These are phyloP conservation scores for Kwoniella dejecticola DNA, from an alignment of 768 basidiomycete species.

Conservation along the genomic window DNA sequence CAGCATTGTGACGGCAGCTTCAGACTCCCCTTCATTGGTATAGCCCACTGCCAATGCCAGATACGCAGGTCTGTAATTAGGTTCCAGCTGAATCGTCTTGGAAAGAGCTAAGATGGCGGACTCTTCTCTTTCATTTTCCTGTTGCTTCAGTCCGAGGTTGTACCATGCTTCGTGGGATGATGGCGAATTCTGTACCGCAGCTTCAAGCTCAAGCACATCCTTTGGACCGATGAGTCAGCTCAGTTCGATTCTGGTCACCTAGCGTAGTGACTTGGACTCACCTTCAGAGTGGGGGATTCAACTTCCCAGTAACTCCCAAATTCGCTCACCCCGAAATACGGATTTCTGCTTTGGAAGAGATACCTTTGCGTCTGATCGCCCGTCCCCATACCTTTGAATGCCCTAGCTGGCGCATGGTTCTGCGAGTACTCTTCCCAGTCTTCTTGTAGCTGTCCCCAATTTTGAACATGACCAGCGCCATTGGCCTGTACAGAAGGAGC, in stretches of 20 bases:
- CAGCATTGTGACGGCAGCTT: conserved; percentile 75
- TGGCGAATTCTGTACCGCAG: conserved; percentile 77
- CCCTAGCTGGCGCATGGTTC: conserved; percentile 5
- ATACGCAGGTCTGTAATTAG: conserved; percentile 69
- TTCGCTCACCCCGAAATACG: conserved; percentile 25
- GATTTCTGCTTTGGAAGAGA: conserved; percentile 51
- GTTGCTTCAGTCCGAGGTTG: conserved; percentile 91
- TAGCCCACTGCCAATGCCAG: conserved; percentile 86
- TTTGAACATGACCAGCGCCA: conserved; percentile 29
- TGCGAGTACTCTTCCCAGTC: conserved; percentile 39
- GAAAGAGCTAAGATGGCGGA: conserved; percentile 83
- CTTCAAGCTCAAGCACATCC: conserved; percentile 87
- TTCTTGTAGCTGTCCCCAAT: conserved; percentile 42
- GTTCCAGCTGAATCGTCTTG: conserved; percentile 78
- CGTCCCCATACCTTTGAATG: conserved; percentile 24
- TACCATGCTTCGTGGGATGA: conserved; percentile 77
- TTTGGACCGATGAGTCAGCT: conserved; percentile 52
- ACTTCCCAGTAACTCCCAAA: conserved; percentile 2
- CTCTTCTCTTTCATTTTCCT: conserved; percentile 93
- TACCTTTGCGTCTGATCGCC: conserved; percentile 40
- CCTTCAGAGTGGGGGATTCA: conserved; percentile 33
- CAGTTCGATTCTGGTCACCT: background rate
- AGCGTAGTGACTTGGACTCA: conserved; percentile 2
- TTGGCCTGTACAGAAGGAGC: background rate
- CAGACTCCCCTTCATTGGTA: conserved; percentile 81